Percentiles rank a stretch among this genome's conserved stretches.
Evolutionary conservation across 495 filamentous ascomycete genomes (phyloP).

Genomic region (Xylaria sp.): DNA sequence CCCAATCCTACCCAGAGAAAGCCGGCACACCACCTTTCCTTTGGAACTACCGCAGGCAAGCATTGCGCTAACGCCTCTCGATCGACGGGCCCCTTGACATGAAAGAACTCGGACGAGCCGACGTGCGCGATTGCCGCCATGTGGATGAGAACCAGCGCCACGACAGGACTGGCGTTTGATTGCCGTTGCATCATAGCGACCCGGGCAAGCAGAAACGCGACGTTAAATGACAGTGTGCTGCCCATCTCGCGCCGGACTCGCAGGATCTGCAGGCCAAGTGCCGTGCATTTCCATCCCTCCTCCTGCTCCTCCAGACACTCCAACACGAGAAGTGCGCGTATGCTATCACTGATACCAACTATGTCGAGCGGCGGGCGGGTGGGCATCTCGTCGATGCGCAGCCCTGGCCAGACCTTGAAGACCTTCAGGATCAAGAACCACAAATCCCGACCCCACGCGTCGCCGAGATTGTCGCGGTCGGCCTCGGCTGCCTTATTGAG

Average conservation of each 20-base stretch:
- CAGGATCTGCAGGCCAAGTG: neutral
- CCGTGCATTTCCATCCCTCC: neutral
- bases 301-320: neutral
- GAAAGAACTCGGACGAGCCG: neutral
- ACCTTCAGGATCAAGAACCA: neutral
- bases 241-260: neutral
- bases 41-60: neutral
- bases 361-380: neutral
- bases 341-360: neutral
- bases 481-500: neutral
- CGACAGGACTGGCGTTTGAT: neutral
- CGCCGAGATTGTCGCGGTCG: neutral
- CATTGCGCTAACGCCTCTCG: neutral
- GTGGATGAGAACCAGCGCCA: neutral
- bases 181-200: neutral
- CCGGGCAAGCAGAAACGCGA: neutral
- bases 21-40: neutral
- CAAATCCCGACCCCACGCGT: neutral
- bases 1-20: neutral
- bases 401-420: neutral
- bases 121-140: neutral
- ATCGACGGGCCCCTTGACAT: neutral
- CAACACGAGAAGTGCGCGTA: neutral
- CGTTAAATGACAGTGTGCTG: neutral
- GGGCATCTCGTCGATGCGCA: neutral